phyloP scores from a whole-genome alignment of 164 flowering plant genomes.

The Aristolochia californica region DNA sequence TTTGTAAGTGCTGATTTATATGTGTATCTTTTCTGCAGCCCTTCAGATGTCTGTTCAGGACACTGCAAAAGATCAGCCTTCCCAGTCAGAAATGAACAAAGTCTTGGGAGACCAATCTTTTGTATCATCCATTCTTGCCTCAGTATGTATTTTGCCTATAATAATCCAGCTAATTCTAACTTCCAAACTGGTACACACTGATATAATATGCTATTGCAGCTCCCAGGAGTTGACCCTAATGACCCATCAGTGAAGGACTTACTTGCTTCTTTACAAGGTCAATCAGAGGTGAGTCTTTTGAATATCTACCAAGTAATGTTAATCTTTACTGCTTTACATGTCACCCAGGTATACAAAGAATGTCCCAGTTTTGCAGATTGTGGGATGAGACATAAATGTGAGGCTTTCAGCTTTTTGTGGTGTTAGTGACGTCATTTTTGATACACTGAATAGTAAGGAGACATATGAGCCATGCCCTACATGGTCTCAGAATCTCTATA shows the following conservation, averaged over 20 bases:
- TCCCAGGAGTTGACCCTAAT: conserved; percentile 92
- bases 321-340: no score
- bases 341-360: no score
- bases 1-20: background rate
- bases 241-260: conserved; percentile 85
- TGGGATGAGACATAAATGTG: no score
- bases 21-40: conserved; percentile 33
- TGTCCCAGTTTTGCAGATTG: no score
- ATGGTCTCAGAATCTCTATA: no score
- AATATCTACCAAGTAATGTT: background rate
- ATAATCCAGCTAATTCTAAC: background rate
- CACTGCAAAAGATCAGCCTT: conserved; percentile 32
- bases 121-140: conserved; percentile 70
- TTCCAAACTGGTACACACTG: no score
- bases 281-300: conserved; percentile 50
- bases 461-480: no score
- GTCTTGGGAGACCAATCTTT: conserved; percentile 72
- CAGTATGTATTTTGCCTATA: conserved; percentile 29
- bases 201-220: conserved; percentile 34
- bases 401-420: no score
- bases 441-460: no score
- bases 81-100: conserved; percentile 54
- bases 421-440: no score
- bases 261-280: conserved; percentile 80
- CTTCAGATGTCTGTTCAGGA: conserved; percentile 84